These are phyloP conservation scores for Amanita inopinata DNA, from an alignment of 768 basidiomycete genomes.

Conservation along the genomic window DNA sequence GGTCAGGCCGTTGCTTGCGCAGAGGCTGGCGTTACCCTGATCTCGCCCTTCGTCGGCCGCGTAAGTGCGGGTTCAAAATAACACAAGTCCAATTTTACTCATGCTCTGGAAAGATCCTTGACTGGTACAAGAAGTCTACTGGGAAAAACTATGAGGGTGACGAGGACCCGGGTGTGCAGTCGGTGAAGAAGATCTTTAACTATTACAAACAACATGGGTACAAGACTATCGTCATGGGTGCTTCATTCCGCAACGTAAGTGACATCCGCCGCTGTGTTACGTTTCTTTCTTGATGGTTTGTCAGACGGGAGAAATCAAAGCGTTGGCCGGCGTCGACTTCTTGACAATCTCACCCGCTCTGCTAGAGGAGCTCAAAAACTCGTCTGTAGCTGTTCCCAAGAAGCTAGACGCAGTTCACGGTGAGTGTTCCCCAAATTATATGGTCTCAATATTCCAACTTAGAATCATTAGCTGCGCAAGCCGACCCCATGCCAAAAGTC, in stretches of 20 bases:
- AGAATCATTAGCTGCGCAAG: slow-evolving; percentile 33
- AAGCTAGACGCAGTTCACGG: slow-evolving; percentile 63
- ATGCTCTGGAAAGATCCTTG: slow-evolving; percentile 63
- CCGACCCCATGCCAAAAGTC: slow-evolving; percentile 67
- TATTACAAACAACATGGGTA: slow-evolving; percentile 99
- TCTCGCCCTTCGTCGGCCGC: slow-evolving; percentile 98
- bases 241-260: slow-evolving; percentile 95
- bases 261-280: not conserved
- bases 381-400: slow-evolving; percentile 69
- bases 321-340: slow-evolving; percentile 95
- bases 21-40: slow-evolving; percentile 95
- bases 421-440: slow-evolving; percentile 24
- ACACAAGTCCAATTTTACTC: slow-evolving; percentile 7
- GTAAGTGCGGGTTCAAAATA: slow-evolving; percentile 36
- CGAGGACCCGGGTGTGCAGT: slow-evolving; percentile 91
- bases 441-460: slow-evolving; percentile 6
- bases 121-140: slow-evolving; percentile 95
- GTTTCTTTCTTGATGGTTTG: slow-evolving; percentile 4
- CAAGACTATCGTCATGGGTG: slow-evolving; percentile 99
- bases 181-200: slow-evolving; percentile 96
- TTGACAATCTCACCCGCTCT: slow-evolving; percentile 88
- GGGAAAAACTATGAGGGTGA: slow-evolving; percentile 86
- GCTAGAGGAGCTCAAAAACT: slow-evolving; percentile 88
- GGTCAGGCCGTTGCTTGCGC: slow-evolving; percentile 98
- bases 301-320: slow-evolving; percentile 85